Evolutionary conservation across 345 rosid genomes (phyloP).

Genomic region (Murraya paniculata): DNA sequence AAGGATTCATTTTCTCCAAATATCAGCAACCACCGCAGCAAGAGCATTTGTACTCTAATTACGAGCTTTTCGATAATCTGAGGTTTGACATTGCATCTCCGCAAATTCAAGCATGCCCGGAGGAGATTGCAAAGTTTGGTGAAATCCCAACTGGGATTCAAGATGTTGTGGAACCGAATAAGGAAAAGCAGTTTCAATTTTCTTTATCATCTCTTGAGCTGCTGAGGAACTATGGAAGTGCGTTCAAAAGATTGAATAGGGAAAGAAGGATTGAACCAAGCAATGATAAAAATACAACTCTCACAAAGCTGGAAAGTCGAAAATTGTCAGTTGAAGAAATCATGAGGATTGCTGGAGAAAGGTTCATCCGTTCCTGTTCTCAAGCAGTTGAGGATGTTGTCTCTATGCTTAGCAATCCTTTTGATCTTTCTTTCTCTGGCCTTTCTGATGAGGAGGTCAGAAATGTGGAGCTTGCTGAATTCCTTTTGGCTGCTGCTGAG

Average conservation of each 20-base stretch:
- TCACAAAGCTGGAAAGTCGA: background rate
- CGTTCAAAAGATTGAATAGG: conserved; percentile 20
- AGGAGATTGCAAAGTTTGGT: conserved; percentile 25
- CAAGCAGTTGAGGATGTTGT: conserved; percentile 10
- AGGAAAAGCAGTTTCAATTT: conserved; percentile 14
- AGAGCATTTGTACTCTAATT: conserved; percentile 8
- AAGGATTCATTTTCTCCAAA: conserved; percentile 8
- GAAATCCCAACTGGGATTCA: conserved; percentile 10
- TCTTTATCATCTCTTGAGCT: conserved; percentile 42
- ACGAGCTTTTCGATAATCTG: conserved; percentile 23
- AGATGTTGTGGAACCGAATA: conserved; percentile 10
- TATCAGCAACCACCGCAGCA: conserved; percentile 21
- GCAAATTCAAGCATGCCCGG: conserved; percentile 23
- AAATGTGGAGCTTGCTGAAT: conserved; percentile 40
- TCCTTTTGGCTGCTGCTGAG: conserved; percentile 46
- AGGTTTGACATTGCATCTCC: conserved; percentile 24
- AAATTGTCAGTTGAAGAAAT: conserved; percentile 38
- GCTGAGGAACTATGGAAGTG: conserved; percentile 29
- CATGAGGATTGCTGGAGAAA: conserved; percentile 47
- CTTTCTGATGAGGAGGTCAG: conserved; percentile 32
- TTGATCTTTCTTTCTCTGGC: conserved; percentile 21
- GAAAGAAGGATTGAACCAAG: conserved; percentile 22
- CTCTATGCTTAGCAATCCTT: conserved; percentile 18
- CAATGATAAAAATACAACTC: conserved; percentile 2
- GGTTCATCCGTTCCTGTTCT: conserved; percentile 32